Conservation (phyloP, 2,329 filamentous ascomycete species). For the Ilyonectria sp. region DNA sequence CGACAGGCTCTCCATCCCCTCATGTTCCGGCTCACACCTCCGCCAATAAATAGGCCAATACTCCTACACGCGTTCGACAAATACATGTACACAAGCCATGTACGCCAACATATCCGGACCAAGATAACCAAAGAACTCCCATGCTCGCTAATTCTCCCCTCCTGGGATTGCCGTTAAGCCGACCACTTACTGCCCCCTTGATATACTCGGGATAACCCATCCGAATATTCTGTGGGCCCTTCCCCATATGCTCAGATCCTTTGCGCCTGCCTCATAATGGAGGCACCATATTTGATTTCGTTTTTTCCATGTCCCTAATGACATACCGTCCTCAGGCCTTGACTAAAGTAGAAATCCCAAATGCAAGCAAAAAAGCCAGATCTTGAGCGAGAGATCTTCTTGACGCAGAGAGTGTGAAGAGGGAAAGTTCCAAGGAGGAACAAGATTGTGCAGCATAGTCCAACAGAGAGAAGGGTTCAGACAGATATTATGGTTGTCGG, state of each 20-base stretch:
- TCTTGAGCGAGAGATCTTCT: conserved; percentile 39
- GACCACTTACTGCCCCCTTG: conserved; percentile 1
- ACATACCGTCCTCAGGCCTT: conserved; percentile 26
- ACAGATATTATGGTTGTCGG: conserved; percentile 33
- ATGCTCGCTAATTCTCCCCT: conserved; percentile 39
- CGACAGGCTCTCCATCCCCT: background rate
- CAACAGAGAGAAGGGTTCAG: conserved; percentile 20
- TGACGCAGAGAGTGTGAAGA: conserved; percentile 25
- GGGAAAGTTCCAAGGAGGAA: conserved; percentile 31
- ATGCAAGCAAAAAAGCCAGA: conserved; percentile 32
- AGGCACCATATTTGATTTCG: conserved; percentile 33
- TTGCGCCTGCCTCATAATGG: conserved; percentile 33
- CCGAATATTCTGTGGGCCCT: conserved; percentile 26
- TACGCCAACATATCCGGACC: conserved; percentile 31
- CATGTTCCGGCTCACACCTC: background rate
- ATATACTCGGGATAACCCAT: conserved; percentile 7
- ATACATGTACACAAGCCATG: conserved; percentile 36
- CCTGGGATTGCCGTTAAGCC: conserved; percentile 35
- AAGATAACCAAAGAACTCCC: conserved; percentile 33
- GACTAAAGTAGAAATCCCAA: conserved; percentile 38
- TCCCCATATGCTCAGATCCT: conserved; percentile 25
- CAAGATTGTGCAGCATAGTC: conserved; percentile 30
- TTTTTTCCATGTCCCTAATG: conserved; percentile 30
- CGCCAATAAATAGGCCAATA: conserved; percentile 24
- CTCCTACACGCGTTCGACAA: conserved; percentile 36